These are phyloP conservation scores for Puya raimondii DNA, from an alignment of 176 grass and related monocot species.

Conservation along the genomic window DNA sequence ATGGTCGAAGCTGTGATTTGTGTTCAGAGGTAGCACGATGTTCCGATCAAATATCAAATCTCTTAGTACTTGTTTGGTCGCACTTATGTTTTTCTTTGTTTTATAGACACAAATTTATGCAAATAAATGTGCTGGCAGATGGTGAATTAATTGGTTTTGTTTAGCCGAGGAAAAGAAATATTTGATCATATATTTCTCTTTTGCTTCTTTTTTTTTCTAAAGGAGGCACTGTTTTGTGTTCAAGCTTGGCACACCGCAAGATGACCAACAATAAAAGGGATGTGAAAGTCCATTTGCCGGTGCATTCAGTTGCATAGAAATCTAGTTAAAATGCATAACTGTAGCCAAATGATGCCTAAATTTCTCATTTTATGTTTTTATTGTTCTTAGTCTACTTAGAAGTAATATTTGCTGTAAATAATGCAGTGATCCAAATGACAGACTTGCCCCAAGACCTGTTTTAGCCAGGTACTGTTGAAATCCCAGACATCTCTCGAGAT, in stretches of 20 bases:
- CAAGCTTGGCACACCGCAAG: no score
- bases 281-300: no score
- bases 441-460: conserved; percentile 70
- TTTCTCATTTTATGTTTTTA: neutral
- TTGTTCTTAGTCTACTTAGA: conserved; percentile 16
- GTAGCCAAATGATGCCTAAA: neutral
- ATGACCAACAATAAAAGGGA: no score
- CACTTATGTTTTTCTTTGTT: conserved; percentile 15
- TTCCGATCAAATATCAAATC: neutral
- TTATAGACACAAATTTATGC: no score
- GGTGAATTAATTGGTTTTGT: no score
- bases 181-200: no score
- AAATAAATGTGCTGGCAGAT: no score
- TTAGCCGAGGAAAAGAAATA: no score
- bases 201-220: no score
- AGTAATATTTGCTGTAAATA: conserved; percentile 20
- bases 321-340: neutral
- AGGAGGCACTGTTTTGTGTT: no score
- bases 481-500: neutral
- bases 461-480: conserved; percentile 52
- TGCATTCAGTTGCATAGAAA: no score
- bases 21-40: conserved; percentile 63
- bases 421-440: conserved; percentile 77
- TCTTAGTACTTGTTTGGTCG: neutral
- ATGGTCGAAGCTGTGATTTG: conserved; percentile 92